These are phyloP conservation scores for Apocynum venetum DNA, from an alignment of 257 asterid genomes.

Conservation along the genomic window DNA sequence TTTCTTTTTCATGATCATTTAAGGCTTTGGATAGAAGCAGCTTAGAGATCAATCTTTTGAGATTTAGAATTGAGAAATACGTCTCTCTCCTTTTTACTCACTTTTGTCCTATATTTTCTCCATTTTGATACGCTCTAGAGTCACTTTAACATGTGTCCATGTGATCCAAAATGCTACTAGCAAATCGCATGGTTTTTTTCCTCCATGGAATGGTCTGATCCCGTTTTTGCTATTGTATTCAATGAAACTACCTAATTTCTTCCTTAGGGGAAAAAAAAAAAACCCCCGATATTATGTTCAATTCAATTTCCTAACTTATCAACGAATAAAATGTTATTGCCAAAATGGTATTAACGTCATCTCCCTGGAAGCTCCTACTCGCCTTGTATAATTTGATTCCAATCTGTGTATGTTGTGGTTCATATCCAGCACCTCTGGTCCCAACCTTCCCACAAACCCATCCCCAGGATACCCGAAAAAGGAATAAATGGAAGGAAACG, in stretches of 20 bases:
- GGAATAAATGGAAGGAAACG: background rate
- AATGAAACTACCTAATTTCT: too few species aligned
- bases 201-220: too few species aligned
- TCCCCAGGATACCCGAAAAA: background rate
- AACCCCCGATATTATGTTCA: too few species aligned
- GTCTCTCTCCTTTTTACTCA: background rate
- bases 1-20: background rate
- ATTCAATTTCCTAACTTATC: too few species aligned
- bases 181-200: too few species aligned
- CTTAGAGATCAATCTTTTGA: conserved; percentile 15
- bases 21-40: conserved; percentile 6
- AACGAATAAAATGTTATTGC: too few species aligned
- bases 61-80: conserved; percentile 7
- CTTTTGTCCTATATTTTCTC: background rate
- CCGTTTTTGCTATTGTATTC: background rate
- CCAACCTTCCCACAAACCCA: background rate
- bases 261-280: too few species aligned
- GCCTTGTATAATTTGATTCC: too few species aligned
- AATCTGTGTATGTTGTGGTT: background rate
- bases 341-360: too few species aligned
- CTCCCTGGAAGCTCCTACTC: too few species aligned
- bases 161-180: background rate
- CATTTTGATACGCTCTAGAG: background rate
- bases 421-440: background rate
- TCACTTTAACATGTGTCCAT: conserved; percentile 2